Percentiles rank a stretch among this genome's conserved stretches.
Conservation (phyloP, 805 yeast genomes). For the Candida sithepensis region DNA sequence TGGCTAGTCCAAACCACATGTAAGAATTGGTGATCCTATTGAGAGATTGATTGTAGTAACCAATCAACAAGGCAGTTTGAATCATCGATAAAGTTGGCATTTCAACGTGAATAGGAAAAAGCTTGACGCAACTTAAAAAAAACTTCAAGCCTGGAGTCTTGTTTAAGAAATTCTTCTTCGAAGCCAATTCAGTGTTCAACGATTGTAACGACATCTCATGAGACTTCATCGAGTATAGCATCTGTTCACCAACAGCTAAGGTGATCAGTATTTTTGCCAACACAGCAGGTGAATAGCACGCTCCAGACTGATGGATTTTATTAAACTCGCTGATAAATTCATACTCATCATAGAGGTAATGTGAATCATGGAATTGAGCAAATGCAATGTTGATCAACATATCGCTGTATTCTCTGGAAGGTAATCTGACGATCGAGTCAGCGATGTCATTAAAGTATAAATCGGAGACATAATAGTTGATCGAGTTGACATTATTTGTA, state of each 20-base stretch:
- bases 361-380: slow-evolving; percentile 18
- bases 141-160: slow-evolving; percentile 30
- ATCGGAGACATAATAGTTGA: slow-evolving; percentile 17
- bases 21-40: slow-evolving; percentile 35
- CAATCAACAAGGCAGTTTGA: slow-evolving; percentile 33
- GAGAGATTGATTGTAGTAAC: slow-evolving; percentile 34
- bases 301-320: slow-evolving; percentile 17
- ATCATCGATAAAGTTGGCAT: slow-evolving; percentile 30
- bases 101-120: slow-evolving; percentile 27
- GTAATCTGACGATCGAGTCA: slow-evolving; percentile 10
- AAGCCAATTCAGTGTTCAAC: slow-evolving; percentile 14
- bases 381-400: slow-evolving; percentile 17
- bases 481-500: slow-evolving; percentile 5
- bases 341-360: slow-evolving; percentile 22
- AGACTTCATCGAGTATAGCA: slow-evolving; percentile 19
- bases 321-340: slow-evolving; percentile 17
- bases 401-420: slow-evolving; percentile 13
- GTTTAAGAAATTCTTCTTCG: slow-evolving; percentile 15
- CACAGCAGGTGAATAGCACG: slow-evolving; percentile 15
- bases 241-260: slow-evolving; percentile 26
- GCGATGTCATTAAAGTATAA: slow-evolving; percentile 12
- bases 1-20: slow-evolving; percentile 34
- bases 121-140: slow-evolving; percentile 25
- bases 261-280: slow-evolving; percentile 18
- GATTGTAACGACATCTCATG: slow-evolving; percentile 15